Percentiles rank a stretch among this genome's conserved stretches.
Evolutionary conservation across 2,329 filamentous ascomycete genomes (phyloP).

Genomic region (Cytospora piceicola): DNA sequence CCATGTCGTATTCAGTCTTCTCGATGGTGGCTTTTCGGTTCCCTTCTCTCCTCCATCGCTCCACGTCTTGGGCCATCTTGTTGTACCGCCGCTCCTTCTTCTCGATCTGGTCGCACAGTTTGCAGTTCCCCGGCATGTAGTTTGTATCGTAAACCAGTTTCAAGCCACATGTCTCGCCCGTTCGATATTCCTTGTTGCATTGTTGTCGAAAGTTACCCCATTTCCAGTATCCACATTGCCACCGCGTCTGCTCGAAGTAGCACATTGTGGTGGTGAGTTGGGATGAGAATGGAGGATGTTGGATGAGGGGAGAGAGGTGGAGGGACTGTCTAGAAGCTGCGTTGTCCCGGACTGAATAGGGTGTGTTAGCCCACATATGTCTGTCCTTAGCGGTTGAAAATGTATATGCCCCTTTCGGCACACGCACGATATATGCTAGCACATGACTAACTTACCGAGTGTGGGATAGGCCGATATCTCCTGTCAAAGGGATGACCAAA

Average conservation of each 20-base stretch:
- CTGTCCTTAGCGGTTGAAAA: conserved; percentile 5
- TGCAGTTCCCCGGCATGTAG: conserved; percentile 69
- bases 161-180: conserved; percentile 93
- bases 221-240: conserved; percentile 87
- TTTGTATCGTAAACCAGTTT: conserved; percentile 82
- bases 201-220: conserved; percentile 93
- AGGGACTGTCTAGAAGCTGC: conserved; percentile 12
- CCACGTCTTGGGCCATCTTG: conserved; percentile 75
- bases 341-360: conserved; percentile 9
- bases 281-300: background rate
- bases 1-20: conserved; percentile 71
- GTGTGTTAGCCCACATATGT: conserved; percentile 14
- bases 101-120: conserved; percentile 85
- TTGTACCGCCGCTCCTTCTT: conserved; percentile 77
- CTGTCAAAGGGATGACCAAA: background rate
- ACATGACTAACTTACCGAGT: conserved; percentile 14
- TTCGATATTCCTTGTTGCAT: conserved; percentile 93
- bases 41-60: conserved; percentile 77
- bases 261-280: conserved; percentile 65
- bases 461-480: background rate
- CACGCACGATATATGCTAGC: conserved; percentile 8
- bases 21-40: conserved; percentile 75
- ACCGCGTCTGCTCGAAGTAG: conserved; percentile 91
- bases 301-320: background rate
- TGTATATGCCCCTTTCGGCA: background rate